These are phyloP conservation scores for Pontederia crassipes DNA, from an alignment of 176 grass and related monocot species.

Conservation along the genomic window DNA sequence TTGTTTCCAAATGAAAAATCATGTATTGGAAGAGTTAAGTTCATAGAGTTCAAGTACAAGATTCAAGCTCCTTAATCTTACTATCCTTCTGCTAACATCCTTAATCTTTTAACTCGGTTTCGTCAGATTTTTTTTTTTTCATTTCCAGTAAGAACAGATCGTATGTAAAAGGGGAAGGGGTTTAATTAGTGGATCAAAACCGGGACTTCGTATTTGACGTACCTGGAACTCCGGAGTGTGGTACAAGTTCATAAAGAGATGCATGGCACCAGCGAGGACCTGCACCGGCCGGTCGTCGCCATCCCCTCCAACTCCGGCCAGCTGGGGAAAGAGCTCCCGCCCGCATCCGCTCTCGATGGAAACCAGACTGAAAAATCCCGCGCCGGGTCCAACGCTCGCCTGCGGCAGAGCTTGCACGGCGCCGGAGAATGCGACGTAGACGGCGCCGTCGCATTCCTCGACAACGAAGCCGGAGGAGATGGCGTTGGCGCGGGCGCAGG, in stretches of 20 bases:
- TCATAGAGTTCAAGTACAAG: too few relatives aligned
- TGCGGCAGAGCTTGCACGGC: slow-evolving; percentile 28
- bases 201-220: neutral
- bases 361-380: slow-evolving; percentile 27
- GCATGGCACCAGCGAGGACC: slow-evolving; percentile 56
- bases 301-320: slow-evolving; percentile 33
- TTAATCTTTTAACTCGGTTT: too few relatives aligned
- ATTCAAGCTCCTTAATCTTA: too few relatives aligned
- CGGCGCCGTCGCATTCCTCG: slow-evolving; percentile 23
- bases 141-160: neutral
- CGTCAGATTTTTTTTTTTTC: too few relatives aligned
- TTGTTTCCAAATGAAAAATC: too few relatives aligned
- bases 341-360: slow-evolving; percentile 20
- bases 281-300: slow-evolving; percentile 42
- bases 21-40: too few relatives aligned
- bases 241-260: slow-evolving; percentile 41
- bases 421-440: slow-evolving; percentile 65
- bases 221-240: slow-evolving; percentile 69
- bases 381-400: neutral
- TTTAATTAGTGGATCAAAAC: neutral
- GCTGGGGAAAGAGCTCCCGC: slow-evolving; percentile 42
- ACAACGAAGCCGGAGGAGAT: slow-evolving; percentile 25
- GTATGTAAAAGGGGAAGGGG: neutral
- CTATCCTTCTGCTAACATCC: too few relatives aligned
- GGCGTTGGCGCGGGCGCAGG: slow-evolving; percentile 34